Percentiles rank a stretch among this genome's conserved stretches.
These are phyloP conservation scores for Fraxinus xanthoxyloides DNA, from an alignment of 305 asterid genomes.

Conservation along the genomic window DNA sequence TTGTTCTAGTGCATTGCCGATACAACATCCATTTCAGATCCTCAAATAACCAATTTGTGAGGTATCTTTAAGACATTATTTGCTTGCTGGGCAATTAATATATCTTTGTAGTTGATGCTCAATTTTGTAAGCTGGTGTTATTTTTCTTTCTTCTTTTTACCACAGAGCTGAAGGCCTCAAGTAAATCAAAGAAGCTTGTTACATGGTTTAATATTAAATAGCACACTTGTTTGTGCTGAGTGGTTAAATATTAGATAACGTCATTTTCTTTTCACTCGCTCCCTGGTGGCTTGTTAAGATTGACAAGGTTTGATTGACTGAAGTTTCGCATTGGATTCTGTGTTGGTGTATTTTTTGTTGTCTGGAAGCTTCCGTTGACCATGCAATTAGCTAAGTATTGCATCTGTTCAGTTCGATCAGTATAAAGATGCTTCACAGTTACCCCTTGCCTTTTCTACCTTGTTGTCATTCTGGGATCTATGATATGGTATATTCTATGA, in stretches of 20 bases:
- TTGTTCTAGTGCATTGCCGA: constrained; percentile 35
- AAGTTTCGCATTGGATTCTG: constrained; percentile 25
- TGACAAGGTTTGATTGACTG: constrained; percentile 32
- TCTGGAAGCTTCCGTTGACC: constrained; percentile 31
- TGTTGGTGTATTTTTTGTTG: neutral
- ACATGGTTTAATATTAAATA: constrained; percentile 29
- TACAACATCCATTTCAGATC: constrained; percentile 42
- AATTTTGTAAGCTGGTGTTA: constrained; percentile 8
- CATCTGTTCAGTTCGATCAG: constrained; percentile 29
- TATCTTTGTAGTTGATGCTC: constrained; percentile 6
- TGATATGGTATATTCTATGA: constrained; percentile 29
- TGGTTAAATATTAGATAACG: constrained; percentile 26
- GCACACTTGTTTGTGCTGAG: constrained; percentile 30
- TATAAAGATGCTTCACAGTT: constrained; percentile 39
- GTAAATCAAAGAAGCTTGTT: constrained; percentile 24
- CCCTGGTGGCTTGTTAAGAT: constrained; percentile 29
- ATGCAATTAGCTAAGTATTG: constrained; percentile 27
- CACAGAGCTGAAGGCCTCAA: constrained; percentile 48
- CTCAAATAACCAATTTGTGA: constrained; percentile 31
- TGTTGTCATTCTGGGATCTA: constrained; percentile 23
- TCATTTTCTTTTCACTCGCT: constrained; percentile 25
- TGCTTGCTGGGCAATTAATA: neutral
- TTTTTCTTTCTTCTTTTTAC: constrained; percentile 3
- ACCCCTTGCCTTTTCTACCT: constrained; percentile 18
- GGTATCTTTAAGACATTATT: constrained; percentile 32